phyloP scores from a whole-genome alignment of 1,284 basidiomycete genomes.

The Porphyrellus sp. region DNA sequence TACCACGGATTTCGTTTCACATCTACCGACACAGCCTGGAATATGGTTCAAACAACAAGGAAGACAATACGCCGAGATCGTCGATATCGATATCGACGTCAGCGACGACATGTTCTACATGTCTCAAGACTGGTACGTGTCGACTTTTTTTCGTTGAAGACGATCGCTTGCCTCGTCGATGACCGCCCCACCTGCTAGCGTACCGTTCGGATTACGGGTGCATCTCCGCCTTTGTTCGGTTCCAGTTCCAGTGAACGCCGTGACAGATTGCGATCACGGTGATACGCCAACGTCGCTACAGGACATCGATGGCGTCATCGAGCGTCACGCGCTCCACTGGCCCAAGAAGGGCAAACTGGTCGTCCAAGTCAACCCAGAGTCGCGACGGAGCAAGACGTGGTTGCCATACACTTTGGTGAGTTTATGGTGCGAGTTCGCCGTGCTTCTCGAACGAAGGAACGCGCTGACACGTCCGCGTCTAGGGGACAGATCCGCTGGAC shows the following conservation, averaged over 20 bases:
- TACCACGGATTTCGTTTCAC: conserved; percentile 11
- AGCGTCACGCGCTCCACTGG: conserved; percentile 14
- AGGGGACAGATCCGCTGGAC: conserved; percentile 27
- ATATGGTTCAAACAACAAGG: conserved; percentile 29
- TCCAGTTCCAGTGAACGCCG: conserved; percentile 9
- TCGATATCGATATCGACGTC: conserved; percentile 25
- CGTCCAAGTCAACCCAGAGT: conserved; percentile 30
- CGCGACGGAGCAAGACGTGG: conserved; percentile 28
- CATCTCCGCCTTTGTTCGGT: conserved; percentile 27
- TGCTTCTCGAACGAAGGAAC: background rate
- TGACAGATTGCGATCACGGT: background rate
- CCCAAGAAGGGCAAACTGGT: conserved; percentile 29
- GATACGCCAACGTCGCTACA: background rate
- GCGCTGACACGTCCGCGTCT: background rate
- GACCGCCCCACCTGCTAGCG: background rate
- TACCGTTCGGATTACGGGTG: conserved; percentile 18
- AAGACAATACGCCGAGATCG: conserved; percentile 18
- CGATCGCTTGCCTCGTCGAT: background rate
- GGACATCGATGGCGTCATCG: conserved; percentile 9
- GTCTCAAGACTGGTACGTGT: conserved; percentile 19
- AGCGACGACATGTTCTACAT: conserved; percentile 23
- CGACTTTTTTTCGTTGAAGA: background rate
- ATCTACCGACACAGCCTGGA: conserved; percentile 21
- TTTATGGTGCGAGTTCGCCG: background rate
- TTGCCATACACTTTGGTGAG: conserved; percentile 28